phyloP scores from a whole-genome alignment of 1,284 basidiomycete species.

The Sparassis latifolia region DNA sequence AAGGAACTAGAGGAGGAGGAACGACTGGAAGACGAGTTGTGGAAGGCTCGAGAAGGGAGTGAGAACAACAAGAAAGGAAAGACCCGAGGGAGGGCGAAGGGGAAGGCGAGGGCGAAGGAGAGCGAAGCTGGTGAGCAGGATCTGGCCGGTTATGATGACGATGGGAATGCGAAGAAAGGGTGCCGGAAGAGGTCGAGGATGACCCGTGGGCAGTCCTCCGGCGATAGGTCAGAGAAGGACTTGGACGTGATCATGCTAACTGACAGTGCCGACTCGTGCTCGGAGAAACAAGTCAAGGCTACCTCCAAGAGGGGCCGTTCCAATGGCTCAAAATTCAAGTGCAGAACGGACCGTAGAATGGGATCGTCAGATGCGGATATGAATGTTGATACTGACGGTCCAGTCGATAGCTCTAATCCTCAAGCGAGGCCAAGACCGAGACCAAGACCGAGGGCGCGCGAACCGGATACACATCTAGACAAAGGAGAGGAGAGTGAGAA shows the following conservation, averaged over 20 bases:
- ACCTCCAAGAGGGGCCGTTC: neutral
- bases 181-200: neutral
- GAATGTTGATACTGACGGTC: too few relatives aligned
- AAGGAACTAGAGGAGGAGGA: slow-evolving; percentile 59
- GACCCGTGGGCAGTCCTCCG: neutral
- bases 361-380: too few relatives aligned
- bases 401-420: too few relatives aligned
- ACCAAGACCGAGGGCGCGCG: neutral
- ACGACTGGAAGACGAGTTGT: slow-evolving; percentile 18
- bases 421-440: neutral
- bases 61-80: neutral
- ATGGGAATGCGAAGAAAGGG: neutral
- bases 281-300: neutral
- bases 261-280: neutral
- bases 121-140: neutral
- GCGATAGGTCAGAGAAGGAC: neutral
- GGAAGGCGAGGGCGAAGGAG: neutral
- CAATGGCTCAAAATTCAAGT: neutral
- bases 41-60: neutral
- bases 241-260: neutral
- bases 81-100: neutral
- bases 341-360: too few relatives aligned
- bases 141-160: neutral
- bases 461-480: neutral
- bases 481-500: slow-evolving; percentile 1